Percentiles rank a stretch among this genome's conserved stretches.
Evolutionary conservation across 441 rosid species (phyloP).

Genomic region (Gossypium schwendimanii): DNA sequence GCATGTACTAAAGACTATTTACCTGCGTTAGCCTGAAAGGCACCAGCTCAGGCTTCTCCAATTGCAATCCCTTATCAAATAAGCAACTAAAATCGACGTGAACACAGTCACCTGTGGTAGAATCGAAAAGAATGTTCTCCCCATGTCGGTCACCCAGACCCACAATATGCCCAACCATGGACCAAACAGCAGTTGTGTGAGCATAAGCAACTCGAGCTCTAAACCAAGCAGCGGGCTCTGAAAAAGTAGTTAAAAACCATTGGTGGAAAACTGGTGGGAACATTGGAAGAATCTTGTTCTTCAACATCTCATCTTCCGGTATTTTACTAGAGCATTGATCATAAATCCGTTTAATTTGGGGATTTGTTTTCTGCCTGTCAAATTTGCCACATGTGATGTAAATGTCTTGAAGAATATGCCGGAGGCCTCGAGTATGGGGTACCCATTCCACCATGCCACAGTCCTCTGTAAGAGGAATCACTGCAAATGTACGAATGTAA

Average conservation of each 20-base stretch:
- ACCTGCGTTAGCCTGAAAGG: conserved; percentile 99
- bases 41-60: conserved; percentile 99
- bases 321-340: conserved; percentile 81
- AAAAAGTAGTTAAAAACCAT: conserved; percentile 94
- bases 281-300: conserved; percentile 88
- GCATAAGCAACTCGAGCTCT: conserved; percentile 96
- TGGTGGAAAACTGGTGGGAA: conserved; percentile 95
- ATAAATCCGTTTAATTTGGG: conserved; percentile 81
- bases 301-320: conserved; percentile 90
- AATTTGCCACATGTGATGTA: conserved; percentile 76
- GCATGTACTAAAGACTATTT: not conserved
- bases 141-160: conserved; percentile 99
- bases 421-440: conserved; percentile 91
- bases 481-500: conserved; percentile 93
- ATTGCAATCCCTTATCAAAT: conserved; percentile 92
- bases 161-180: conserved; percentile 99
- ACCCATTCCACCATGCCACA: conserved; percentile 99
- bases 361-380: conserved; percentile 91
- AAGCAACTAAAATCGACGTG: conserved; percentile 99
- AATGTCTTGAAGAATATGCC: conserved; percentile 91
- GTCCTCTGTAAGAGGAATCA: conserved; percentile 95
- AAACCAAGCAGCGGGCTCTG: conserved; percentile 99
- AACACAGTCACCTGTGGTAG: conserved; percentile 97
- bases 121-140: conserved; percentile 97
- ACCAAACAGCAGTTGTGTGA: conserved; percentile 98